Evolutionary conservation across 257 asterid species (phyloP), one percentile per base, ranked within the genome.

Genomic region (Galeopsis tetrahit): DNA sequence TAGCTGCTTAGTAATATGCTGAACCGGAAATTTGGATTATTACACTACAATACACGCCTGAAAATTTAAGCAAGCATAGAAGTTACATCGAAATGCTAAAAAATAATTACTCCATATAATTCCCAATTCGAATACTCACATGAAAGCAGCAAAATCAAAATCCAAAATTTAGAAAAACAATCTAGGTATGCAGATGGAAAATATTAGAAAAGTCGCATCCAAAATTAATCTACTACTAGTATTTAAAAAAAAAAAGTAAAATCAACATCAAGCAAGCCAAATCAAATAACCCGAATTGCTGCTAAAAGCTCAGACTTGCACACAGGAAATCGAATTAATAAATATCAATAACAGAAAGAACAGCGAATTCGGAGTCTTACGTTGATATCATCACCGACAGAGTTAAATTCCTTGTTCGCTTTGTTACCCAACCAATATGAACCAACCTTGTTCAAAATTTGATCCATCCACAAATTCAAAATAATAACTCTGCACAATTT

Each of bases 381-480:
- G 62, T 81, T 86, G 79, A 92, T 73, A 75, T 92, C 97, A 49
- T 92, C 87, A 42, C 90, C 89, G 61, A 92, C 97, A 17, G 96
- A 86, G 78, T 68, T 72, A 57, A 92, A 9, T 79, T 92, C 95
- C 83, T 82, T 89, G 80, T 75, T 86, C 70, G 97, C 97, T 65
- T 52, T 88, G 63, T 92, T 77, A 68, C 96, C 95, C 43, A 92
- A 11, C 96, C 92, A 87, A 75, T 89, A 89, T 0, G 96, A 85
- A 46, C 97, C 97, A 42, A 88, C 95, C 81, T 88, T 86, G 89
- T 81, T 89, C 80, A 92, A 17, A 55, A 92, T 70, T 74, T 84
- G 91, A 92, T 92, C 97, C 97, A 92, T 92, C 21, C 10, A 51
- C 59, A 32, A 43, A 68, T 36, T 61, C 74, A 35, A 32, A 55